phyloP scores from a whole-genome alignment of 2,329 filamentous ascomycete genomes.

The Metarhizium brunneum region DNA sequence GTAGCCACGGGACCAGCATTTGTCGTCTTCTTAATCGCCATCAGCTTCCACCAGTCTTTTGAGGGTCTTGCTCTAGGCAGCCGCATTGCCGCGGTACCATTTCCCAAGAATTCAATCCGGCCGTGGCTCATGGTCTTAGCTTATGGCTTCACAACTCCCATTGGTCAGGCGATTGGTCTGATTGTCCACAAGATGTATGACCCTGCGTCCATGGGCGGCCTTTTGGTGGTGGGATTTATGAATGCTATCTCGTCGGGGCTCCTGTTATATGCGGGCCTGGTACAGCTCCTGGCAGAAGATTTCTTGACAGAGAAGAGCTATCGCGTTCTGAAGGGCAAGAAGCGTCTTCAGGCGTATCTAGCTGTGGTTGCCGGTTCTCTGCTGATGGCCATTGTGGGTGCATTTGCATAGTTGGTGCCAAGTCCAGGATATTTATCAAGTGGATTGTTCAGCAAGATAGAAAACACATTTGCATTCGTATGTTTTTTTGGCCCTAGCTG shows the following conservation, averaged over 20 bases:
- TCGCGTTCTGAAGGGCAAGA: constrained; percentile 51
- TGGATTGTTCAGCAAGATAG: not conserved
- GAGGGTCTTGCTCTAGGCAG: constrained; percentile 80
- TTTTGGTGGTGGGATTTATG: constrained; percentile 79
- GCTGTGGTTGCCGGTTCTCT: constrained; percentile 55
- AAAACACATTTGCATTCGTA: not conserved
- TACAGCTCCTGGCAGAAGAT: constrained; percentile 78
- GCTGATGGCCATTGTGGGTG: constrained; percentile 64
- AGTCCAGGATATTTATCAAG: not conserved
- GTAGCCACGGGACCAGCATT: constrained; percentile 74
- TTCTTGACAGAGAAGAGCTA: constrained; percentile 72
- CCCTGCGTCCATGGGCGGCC: constrained; percentile 56
- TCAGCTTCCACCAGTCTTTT: constrained; percentile 80
- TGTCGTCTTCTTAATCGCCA: constrained; percentile 69
- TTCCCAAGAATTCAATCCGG: constrained; percentile 60
- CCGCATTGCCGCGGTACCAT: constrained; percentile 75
- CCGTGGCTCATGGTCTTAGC: constrained; percentile 79
- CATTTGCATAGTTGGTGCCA: constrained; percentile 47
- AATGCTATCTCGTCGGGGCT: constrained; percentile 78
- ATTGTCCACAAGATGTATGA: constrained; percentile 72
- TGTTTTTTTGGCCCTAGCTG: not conserved
- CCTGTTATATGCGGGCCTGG: constrained; percentile 71
- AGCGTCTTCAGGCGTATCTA: constrained; percentile 51
- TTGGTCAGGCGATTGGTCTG: constrained; percentile 77
- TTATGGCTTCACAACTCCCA: constrained; percentile 67